phyloP scores from a whole-genome alignment of 176 grass and related monocot genomes.

The Carex scoparia region DNA sequence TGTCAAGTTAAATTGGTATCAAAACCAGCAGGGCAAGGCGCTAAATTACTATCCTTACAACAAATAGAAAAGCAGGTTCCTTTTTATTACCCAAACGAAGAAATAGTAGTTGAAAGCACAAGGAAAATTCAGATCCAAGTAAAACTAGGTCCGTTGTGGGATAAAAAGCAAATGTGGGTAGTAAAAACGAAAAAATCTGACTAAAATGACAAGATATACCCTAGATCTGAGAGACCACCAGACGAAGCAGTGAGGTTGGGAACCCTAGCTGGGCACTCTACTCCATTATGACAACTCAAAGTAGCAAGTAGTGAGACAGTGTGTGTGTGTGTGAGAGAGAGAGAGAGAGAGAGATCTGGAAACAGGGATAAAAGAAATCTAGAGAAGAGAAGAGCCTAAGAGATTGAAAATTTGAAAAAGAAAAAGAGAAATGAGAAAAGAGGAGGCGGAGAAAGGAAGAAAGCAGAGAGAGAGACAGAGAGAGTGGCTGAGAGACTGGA shows the following conservation, averaged over 20 bases:
- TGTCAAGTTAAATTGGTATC: neutral
- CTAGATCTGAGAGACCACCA: conserved; percentile 21
- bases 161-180: conserved; percentile 4
- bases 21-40: neutral
- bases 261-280: conserved; percentile 19
- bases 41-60: neutral
- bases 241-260: neutral
- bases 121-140: conserved; percentile 13
- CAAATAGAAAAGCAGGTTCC: neutral
- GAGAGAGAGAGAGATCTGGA: conserved; percentile 23
- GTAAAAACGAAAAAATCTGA: neutral
- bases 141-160: neutral
- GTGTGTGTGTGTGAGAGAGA: too few species aligned
- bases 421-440: neutral
- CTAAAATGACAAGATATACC: conserved; percentile 2
- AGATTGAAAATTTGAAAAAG: neutral
- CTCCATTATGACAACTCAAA: neutral
- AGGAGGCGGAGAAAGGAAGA: conserved; percentile 19
- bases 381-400: neutral
- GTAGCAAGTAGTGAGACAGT: neutral
- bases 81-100: neutral
- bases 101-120: conserved; percentile 5
- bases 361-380: neutral
- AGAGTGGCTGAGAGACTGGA: neutral
- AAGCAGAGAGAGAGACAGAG: conserved; percentile 5